Base-by-base conservation (phyloP, 1,284 basidiomycete species). In the Vanrija humicola region DNA sequence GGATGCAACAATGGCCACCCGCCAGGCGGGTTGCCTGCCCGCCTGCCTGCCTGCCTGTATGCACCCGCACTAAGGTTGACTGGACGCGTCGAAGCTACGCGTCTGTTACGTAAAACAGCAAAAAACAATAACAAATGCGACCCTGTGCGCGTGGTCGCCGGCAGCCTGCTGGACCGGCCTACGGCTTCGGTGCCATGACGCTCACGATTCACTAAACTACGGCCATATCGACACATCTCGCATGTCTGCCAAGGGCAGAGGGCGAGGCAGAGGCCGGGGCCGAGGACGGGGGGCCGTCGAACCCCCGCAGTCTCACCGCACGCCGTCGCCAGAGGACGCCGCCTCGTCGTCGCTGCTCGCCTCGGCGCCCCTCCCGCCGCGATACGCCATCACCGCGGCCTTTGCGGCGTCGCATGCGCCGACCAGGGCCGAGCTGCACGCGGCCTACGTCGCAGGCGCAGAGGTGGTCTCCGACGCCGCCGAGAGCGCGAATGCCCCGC, bases 401-500 rank as follows among this genome's bases (percentile, higher is more conserved):
- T 38, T 68, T 3, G 65, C 65, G 12, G 43, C 60, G 14, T 2
- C 14, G 0, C 50, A 60, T 25, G 18, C 42, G 14, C 50, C 59
- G n/a, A 52, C 61, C 12, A 21, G 23, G 0, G 46, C 34, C 0
- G 18, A 54, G 6, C 23, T 38, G 38, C 39, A 51, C 9, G 46
- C 40, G 9, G 54, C 45, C 3, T 58, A 58, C 45, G 39, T 61
- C 1, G 16, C 39, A 5, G 68, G 66, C 0, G 48, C 62, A n/a
- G 64, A 68, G 53, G 39, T 55, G 4, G 46, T 66, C 2, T 51
- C 51, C 4, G 69, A 69, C 54, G 57, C 48, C 18, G 16, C 38
- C 4, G 23, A 40, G 16, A 48, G 23, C 14, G 18, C 18, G 10
- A 21, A 6, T 16, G 43, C 6, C 43, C 8, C 21, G 0, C 25